These are phyloP conservation scores for Naegleria fowleri DNA, from an alignment of 208 protist genomes.

Conservation along the genomic window DNA sequence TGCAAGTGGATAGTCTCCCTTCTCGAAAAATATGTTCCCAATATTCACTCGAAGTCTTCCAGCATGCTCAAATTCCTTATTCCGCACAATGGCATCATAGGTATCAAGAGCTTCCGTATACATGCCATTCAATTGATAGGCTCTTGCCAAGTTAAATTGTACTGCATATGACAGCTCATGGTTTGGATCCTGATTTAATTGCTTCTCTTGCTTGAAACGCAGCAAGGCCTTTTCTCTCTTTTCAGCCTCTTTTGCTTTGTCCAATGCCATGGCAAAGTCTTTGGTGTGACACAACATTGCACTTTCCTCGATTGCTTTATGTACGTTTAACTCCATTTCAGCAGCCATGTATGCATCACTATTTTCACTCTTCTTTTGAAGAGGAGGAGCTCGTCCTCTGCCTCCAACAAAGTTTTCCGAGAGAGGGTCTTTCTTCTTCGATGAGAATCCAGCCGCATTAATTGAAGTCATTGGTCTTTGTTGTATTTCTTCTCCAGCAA, in stretches of 20 bases:
- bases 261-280: slow-evolving; percentile 75
- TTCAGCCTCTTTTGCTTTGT: slow-evolving; percentile 85
- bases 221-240: slow-evolving; percentile 80
- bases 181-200: slow-evolving; percentile 80
- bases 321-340: slow-evolving; percentile 48
- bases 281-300: slow-evolving; percentile 73
- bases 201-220: slow-evolving; percentile 77
- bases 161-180: slow-evolving; percentile 89
- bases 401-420: slow-evolving; percentile 2
- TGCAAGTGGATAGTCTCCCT: slow-evolving; percentile 87
- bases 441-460: slow-evolving; percentile 11
- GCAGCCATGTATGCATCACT: not conserved
- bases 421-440: not conserved
- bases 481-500: not conserved
- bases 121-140: slow-evolving; percentile 81
- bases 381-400: not conserved
- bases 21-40: slow-evolving; percentile 94
- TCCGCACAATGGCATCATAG: slow-evolving; percentile 87
- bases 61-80: slow-evolving; percentile 76
- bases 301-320: slow-evolving; percentile 85
- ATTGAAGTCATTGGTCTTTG: slow-evolving; percentile 27
- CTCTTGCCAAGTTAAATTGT: slow-evolving; percentile 85
- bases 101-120: slow-evolving; percentile 89
- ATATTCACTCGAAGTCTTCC: slow-evolving; percentile 91
- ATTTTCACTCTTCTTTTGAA: slow-evolving; percentile 17